phyloP scores from a whole-genome alignment of 1,284 basidiomycete species.

The Ceratobasidium sp. region DNA sequence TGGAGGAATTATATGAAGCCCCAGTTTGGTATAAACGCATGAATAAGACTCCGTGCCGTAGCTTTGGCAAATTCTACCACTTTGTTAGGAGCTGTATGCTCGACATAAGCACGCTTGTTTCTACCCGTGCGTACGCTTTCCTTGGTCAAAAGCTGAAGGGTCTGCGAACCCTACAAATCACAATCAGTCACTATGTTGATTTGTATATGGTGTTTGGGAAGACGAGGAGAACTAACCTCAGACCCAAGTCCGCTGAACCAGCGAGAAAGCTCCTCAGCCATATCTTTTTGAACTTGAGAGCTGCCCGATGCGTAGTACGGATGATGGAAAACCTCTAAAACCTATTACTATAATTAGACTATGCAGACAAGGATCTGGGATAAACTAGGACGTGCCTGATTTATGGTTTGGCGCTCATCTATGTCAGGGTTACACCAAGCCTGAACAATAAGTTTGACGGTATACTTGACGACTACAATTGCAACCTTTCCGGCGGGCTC shows the following conservation, averaged over 20 bases:
- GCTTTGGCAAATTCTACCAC: too few species aligned
- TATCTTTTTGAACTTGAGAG: slow-evolving; percentile 70
- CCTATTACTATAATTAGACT: slow-evolving; percentile 52
- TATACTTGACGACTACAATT: slow-evolving; percentile 68
- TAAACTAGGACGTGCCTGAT: slow-evolving; percentile 55
- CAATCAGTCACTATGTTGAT: not conserved
- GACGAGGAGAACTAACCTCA: slow-evolving; percentile 60
- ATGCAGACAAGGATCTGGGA: not conserved
- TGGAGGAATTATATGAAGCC: too few species aligned
- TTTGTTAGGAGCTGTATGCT: too few species aligned
- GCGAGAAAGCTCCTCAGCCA: slow-evolving; percentile 67
- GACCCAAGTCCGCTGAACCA: slow-evolving; percentile 66
- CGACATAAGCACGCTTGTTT: slow-evolving; percentile 56
- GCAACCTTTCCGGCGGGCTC: slow-evolving; percentile 80
- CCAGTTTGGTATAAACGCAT: too few species aligned
- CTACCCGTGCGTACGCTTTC: slow-evolving; percentile 51
- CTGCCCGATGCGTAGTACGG: slow-evolving; percentile 68
- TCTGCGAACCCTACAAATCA: not conserved
- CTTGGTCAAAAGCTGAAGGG: slow-evolving; percentile 41
- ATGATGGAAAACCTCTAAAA: slow-evolving; percentile 75
- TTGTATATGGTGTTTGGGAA: not conserved
- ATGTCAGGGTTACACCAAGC: slow-evolving; percentile 64
- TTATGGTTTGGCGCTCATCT: slow-evolving; percentile 62
- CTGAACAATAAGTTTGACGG: slow-evolving; percentile 70
- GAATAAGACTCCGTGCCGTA: too few species aligned